These are phyloP conservation scores for Trebouxia gelatinosa DNA, from an alignment of 163 green algal species.

Conservation along the genomic window DNA sequence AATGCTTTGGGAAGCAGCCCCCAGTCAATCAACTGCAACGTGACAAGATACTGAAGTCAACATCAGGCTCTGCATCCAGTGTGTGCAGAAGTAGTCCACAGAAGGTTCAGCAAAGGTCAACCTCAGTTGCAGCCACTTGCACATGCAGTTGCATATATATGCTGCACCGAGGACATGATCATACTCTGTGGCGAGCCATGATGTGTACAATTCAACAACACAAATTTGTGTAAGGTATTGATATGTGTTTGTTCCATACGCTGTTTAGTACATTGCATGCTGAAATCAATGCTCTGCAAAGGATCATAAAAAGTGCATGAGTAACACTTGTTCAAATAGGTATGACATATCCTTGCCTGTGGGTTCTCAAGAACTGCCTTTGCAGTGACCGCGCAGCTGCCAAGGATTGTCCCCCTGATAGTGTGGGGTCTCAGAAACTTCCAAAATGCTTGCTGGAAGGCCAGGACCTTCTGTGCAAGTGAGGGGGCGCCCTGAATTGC, in stretches of 20 bases:
- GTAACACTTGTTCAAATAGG: background rate
- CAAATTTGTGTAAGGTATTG: too few relatives aligned
- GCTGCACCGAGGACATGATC: too few relatives aligned
- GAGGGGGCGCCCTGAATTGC: slow-evolving; percentile 8
- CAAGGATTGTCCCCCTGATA: slow-evolving; percentile 93
- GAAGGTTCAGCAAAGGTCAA: background rate
- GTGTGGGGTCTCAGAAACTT: slow-evolving; percentile 98
- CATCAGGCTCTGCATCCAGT: background rate
- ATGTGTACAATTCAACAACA: too few relatives aligned
- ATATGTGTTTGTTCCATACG: too few relatives aligned
- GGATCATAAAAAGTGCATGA: too few relatives aligned
- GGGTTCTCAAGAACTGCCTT: slow-evolving; percentile 69
- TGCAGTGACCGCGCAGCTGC: slow-evolving; percentile 75
- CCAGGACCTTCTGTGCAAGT: slow-evolving; percentile 10
- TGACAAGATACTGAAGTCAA: background rate
- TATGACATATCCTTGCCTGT: background rate
- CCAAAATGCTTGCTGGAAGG: slow-evolving; percentile 88
- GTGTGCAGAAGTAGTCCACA: background rate
- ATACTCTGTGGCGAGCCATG: too few relatives aligned
- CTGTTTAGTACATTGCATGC: too few relatives aligned
- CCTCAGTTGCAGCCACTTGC: too few relatives aligned
- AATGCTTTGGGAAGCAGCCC: slow-evolving; percentile 81
- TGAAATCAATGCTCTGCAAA: too few relatives aligned
- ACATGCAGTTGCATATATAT: too few relatives aligned
- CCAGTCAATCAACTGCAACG: slow-evolving; percentile 78